Percentiles rank a stretch among this genome's conserved stretches.
Conservation (phyloP, 2,329 filamentous ascomycete genomes). For the Colletotrichum australisinense region DNA sequence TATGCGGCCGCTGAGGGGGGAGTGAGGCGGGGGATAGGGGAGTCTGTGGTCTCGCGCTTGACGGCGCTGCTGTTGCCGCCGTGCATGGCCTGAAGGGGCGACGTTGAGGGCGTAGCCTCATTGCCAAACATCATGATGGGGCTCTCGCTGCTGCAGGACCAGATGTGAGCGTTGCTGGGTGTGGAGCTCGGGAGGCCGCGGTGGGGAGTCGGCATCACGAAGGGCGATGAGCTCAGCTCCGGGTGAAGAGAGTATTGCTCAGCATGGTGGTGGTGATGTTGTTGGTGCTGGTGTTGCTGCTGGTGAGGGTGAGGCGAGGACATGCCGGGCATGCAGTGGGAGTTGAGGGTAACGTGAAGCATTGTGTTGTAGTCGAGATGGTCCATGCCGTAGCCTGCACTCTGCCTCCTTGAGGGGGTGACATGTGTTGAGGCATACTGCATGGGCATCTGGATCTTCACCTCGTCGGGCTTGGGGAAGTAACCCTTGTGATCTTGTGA, state of each 20-base stretch:
- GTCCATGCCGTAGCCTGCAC: conserved; percentile 40
- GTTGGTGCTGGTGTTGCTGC: conserved; percentile 7
- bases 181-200: conserved; percentile 49
- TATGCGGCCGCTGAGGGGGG: conserved; percentile 47
- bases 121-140: conserved; percentile 52
- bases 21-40: conserved; percentile 44
- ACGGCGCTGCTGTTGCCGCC: conserved; percentile 41
- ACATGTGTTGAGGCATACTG: conserved; percentile 27
- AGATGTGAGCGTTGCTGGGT: conserved; percentile 49
- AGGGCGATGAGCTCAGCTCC: conserved; percentile 36
- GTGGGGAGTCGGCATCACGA: conserved; percentile 36
- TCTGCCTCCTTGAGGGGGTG: conserved; percentile 32
- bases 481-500: conserved; percentile 29
- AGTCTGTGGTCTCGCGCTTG: conserved; percentile 49
- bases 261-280: neutral
- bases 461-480: conserved; percentile 32
- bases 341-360: conserved; percentile 42
- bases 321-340: conserved; percentile 35
- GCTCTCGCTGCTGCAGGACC: conserved; percentile 54
- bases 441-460: conserved; percentile 29
- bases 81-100: conserved; percentile 46
- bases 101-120: conserved; percentile 43
- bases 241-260: conserved; percentile 33
- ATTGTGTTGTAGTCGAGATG: conserved; percentile 52
- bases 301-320: conserved; percentile 28